Base-by-base conservation (phyloP, 768 basidiomycete species). In the Clitopilus hobsonii region DNA sequence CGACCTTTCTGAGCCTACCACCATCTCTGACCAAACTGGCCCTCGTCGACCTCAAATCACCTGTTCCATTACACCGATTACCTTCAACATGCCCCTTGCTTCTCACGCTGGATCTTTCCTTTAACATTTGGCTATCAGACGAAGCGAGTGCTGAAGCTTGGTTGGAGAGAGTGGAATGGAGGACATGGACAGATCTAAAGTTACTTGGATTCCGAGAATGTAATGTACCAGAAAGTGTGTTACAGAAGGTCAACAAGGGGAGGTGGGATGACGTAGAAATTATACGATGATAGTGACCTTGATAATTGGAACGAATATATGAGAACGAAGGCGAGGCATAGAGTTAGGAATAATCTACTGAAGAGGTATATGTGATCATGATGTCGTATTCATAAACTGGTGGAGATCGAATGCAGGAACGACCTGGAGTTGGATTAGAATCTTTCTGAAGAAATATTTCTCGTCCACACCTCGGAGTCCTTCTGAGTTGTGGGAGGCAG, bases 261-360 rank as follows among this genome's bases (percentile, higher is more conserved):
- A 77, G 85, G 57, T 88, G 87, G 86, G 79, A 81, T 56, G 86
- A 86, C 61, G 72, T 91, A 28, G 67, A 66, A 38, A 63, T 86
- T 58, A 61, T 86, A 56, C 70, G 66, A 54, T 79, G 67, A 57
- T 38, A 22, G 16, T 26, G 47, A 41, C 29, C 30, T 14, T n/a
- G 23, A 53, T 48, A 24, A 56, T 49, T 38, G 26, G 51, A 52
- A 54, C 36, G 48, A 22, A 16, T n/a, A n/a, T n/a, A n/a, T n/a
- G 51, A 51, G 51, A 47, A 58, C 28, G 56, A 23, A 49, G 14
- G 38, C n/a, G n/a, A n/a, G n/a, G n/a, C n/a, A n/a, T n/a, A n/a
- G n/a, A n/a, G n/a, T n/a, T n/a, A n/a, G n/a, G n/a, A n/a, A n/a
- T n/a, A n/a, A n/a, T n/a, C n/a, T n/a, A n/a, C n/a, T n/a, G 49